Base-by-base conservation (phyloP, 2,329 filamentous ascomycete genomes). In the Teratosphaeria zuluensis region DNA sequence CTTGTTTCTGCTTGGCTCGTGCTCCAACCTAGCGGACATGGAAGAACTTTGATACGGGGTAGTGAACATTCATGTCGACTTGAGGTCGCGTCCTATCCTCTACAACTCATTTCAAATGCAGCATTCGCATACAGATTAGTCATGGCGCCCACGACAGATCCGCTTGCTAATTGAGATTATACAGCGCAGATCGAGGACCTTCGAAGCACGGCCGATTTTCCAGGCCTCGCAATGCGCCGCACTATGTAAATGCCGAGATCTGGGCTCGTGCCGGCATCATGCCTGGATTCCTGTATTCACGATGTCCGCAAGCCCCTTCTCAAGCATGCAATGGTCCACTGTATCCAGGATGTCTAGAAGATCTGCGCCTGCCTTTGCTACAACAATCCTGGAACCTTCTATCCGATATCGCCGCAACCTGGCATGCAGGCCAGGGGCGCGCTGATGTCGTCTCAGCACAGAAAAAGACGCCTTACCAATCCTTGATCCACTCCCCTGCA, bases 401-500 rank as follows among this genome's bases (percentile, higher is more conserved):
- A 28, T 2, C 24, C 24, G 24, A 28, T 2, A 28, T 28, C 24
- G 24, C 24, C 24, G 24, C 24, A 4, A 28, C 24, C 2, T 28
- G 2, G 24, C 24, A 28, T 28, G 24, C 24, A 28, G 24, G 24
- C 5, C 9, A 42, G 11, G 16, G 11, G 9, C n/a, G 35, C 35
- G 35, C 35, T 42, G 35, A 42, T 16, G 35, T 11, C 35, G 35
- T 42, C 14, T 14, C 14, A 42, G 35, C 14, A 42, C n/a, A 16
- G 14, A 14, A 42, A 42, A 19, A 48, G 6, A 21, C 19, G 14
- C 14, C 33, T 35, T 46, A 69, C 67, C 67, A 69, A 66, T 69
- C 68, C 51, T 58, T 57, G 30, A 68, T 61, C 87, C 89, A 97
- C 71, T 96, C 92, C 46, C 89, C 91, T 0, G 91, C 90, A 89